Evolutionary conservation across 2,329 filamentous ascomycete species (phyloP).

Genomic region (Botrytis porri): DNA sequence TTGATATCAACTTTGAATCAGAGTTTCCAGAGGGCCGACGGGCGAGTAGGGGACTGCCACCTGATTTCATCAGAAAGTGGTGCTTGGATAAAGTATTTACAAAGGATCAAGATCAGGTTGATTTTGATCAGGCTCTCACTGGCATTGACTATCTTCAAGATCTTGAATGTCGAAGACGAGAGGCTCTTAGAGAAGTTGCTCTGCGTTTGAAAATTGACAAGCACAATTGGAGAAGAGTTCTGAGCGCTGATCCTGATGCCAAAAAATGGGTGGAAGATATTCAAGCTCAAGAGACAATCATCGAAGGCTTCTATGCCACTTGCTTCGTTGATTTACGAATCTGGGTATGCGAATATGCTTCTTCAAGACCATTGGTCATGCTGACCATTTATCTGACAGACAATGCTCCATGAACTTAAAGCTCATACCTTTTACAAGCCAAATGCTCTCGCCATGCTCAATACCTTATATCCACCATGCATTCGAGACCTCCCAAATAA

Average conservation of each 20-base stretch:
- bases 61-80: slow-evolving; percentile 24
- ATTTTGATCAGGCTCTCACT: slow-evolving; percentile 30
- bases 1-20: slow-evolving; percentile 23
- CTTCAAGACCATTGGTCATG: not conserved
- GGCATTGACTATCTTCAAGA: slow-evolving; percentile 34
- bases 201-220: slow-evolving; percentile 26
- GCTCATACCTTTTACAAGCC: slow-evolving; percentile 26
- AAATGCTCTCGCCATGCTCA: slow-evolving; percentile 34
- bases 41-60: slow-evolving; percentile 24
- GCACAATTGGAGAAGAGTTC: slow-evolving; percentile 29
- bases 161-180: slow-evolving; percentile 30
- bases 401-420: slow-evolving; percentile 32
- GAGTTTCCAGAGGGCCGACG: not conserved
- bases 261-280: slow-evolving; percentile 30
- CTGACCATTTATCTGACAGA: slow-evolving; percentile 25
- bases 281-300: slow-evolving; percentile 26
- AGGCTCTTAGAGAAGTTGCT: slow-evolving; percentile 27
- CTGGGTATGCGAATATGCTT: slow-evolving; percentile 29
- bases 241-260: slow-evolving; percentile 26
- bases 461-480: slow-evolving; percentile 35
- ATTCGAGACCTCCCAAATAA: slow-evolving; percentile 30
- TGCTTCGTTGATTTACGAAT: slow-evolving; percentile 32
- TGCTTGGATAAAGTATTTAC: slow-evolving; percentile 27
- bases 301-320: slow-evolving; percentile 28
- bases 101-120: slow-evolving; percentile 25